phyloP scores from a whole-genome alignment of 805 yeast genomes.

The Candida qinlingensis region DNA sequence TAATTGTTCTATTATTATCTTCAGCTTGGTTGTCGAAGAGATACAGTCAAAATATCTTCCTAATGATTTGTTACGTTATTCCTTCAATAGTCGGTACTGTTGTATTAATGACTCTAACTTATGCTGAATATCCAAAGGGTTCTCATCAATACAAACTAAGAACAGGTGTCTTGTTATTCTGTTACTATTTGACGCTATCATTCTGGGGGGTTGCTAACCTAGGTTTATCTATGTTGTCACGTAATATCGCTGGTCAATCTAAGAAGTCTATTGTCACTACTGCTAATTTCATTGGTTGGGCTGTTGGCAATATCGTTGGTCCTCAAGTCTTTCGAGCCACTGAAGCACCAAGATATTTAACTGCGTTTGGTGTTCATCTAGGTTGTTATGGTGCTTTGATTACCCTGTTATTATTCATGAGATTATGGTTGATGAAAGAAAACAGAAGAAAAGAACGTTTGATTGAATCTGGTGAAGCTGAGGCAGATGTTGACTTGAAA shows the following conservation, averaged over 20 bases:
- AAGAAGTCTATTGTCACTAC: constrained; percentile 45
- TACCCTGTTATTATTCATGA: background rate
- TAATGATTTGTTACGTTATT: constrained; percentile 27
- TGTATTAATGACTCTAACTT: constrained; percentile 31
- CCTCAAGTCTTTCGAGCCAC: constrained; percentile 49
- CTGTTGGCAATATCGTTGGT: constrained; percentile 49
- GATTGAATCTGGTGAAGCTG: background rate
- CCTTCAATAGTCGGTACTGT: constrained; percentile 45
- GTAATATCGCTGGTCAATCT: constrained; percentile 52
- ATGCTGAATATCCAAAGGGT: constrained; percentile 2
- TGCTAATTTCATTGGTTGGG: constrained; percentile 44
- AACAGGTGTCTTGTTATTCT: constrained; percentile 37
- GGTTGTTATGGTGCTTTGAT: constrained; percentile 7
- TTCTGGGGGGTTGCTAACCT: constrained; percentile 47
- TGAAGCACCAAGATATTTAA: constrained; percentile 42
- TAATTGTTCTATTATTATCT: constrained; percentile 26
- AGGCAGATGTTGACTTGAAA: constrained; percentile 3
- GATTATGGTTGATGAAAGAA: constrained; percentile 4
- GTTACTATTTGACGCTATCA: constrained; percentile 45
- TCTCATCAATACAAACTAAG: constrained; percentile 16
- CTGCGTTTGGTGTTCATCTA: constrained; percentile 8
- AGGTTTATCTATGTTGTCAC: constrained; percentile 42
- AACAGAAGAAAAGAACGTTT: constrained; percentile 3
- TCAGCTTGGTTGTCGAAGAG: constrained; percentile 31
- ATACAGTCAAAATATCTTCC: constrained; percentile 15